Conservation (phyloP, 2,329 filamentous ascomycete genomes). For the Aspergillus versicolor region DNA sequence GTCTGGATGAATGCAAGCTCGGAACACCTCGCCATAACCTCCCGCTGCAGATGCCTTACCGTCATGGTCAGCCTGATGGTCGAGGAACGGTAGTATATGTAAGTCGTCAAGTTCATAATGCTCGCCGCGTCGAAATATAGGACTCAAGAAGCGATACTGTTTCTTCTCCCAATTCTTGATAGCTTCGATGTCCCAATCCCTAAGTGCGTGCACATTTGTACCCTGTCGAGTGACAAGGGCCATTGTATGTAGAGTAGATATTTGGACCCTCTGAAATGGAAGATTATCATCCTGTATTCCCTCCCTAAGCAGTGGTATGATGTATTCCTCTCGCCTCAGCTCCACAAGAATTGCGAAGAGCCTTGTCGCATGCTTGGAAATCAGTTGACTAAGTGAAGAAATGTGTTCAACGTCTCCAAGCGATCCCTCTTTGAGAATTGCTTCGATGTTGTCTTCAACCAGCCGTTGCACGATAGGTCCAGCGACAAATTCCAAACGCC, state of each 20-base stretch:
- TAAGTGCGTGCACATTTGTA: not conserved
- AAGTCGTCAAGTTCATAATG: conserved; percentile 6
- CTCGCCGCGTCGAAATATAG: not conserved
- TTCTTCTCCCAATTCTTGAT: conserved; percentile 1
- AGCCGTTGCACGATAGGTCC: too few relatives aligned
- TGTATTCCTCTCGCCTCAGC: not conserved
- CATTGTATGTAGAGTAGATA: not conserved
- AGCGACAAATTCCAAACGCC: too few relatives aligned
- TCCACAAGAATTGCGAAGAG: too few relatives aligned
- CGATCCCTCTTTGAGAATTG: too few relatives aligned
- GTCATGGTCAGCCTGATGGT: not conserved
- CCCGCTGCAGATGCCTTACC: not conserved
- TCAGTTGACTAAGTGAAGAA: too few relatives aligned
- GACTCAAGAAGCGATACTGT: conserved; percentile 11
- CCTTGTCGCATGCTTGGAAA: too few relatives aligned
- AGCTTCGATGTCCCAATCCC: not conserved
- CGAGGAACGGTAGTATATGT: conserved; percentile 8
- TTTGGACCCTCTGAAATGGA: not conserved
- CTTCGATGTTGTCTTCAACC: too few relatives aligned
- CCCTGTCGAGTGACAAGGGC: conserved; percentile 1
- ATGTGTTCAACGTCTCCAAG: too few relatives aligned
- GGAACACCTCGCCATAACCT: conserved; percentile 9
- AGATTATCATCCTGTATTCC: not conserved
- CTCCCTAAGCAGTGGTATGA: not conserved
- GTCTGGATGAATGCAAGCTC: conserved; percentile 9